Evolutionary conservation across 2,329 filamentous ascomycete species (phyloP), one percentile per base, ranked within the genome.

Genomic region (Fusarium azukiicola): DNA sequence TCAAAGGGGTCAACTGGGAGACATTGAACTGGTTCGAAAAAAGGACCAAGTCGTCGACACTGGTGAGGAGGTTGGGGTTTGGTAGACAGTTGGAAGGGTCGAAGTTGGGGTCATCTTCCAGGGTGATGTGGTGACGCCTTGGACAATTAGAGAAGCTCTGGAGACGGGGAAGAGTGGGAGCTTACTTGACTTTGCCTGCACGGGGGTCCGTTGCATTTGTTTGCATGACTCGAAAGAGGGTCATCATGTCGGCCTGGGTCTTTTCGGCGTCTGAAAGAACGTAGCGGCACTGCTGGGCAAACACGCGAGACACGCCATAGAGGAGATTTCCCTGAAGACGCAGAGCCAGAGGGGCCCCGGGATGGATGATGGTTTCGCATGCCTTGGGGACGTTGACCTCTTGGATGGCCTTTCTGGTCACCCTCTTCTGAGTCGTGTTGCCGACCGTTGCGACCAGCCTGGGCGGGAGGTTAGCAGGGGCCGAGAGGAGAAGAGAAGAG

Each of bases 401-500:
- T 74, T 97, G 93, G 74, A 99, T 98, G 13, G 96, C 95, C 85
- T 98, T 98, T 66, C 96, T 94, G 12, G 95, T 96, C 81, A 99
- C 90, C 82, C 94, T 96, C 81, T 94, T 95, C 49, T 95, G 90
- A 69, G 89, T 92, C 1, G 94, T 95, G 79, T 94, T 96, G 23
- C 97, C 97, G 4, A 98, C 92, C 0, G 97, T 99, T 54, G 98
- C 98, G 54, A 98, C 95, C 54, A 99, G 94, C 97, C 97, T 99
- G 77, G 52, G 44, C 52, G 21, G 50, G 16, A 49, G 38, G 47
- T 74, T 17, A 75, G 71, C 76, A 5, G 52, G 3, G 23, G 5
- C 19, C 9, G 44, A 19, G 12, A 13, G 49, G 11, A 4, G 14
- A 13, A 3, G 27, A 12, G n/a, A 3, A 9, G 42, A 12, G 10